Conservation (phyloP, 2,329 filamentous ascomycete genomes). For the Myrmaecium sp. region DNA sequence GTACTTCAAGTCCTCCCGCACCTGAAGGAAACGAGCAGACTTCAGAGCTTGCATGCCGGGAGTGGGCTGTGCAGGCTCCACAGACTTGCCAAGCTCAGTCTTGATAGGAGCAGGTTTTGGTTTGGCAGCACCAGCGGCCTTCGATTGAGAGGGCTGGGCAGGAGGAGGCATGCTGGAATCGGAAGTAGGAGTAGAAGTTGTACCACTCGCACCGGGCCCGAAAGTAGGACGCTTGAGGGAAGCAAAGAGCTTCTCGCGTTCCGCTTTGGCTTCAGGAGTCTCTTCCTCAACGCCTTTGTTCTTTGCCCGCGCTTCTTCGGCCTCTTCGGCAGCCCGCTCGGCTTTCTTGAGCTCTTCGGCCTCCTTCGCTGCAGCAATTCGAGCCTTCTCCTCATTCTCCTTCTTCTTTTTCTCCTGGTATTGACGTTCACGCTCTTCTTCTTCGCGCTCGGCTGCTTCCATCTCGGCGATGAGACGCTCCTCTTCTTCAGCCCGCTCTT, state of each 20-base stretch:
- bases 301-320: constrained; percentile 26
- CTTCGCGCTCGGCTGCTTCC: constrained; percentile 25
- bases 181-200: constrained; percentile 21
- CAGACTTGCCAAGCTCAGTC: constrained; percentile 66
- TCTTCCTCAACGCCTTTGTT: constrained; percentile 12
- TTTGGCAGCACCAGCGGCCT: constrained; percentile 39
- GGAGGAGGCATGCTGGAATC: constrained; percentile 27
- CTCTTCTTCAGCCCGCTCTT: constrained; percentile 26
- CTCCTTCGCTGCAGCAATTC: constrained; percentile 21
- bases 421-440: constrained; percentile 54
- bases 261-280: constrained; percentile 25
- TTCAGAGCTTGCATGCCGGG: constrained; percentile 86
- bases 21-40: constrained; percentile 72
- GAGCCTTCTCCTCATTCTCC: constrained; percentile 35
- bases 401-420: constrained; percentile 54
- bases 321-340: constrained; percentile 32
- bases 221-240: constrained; percentile 32
- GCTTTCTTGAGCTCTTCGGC: constrained; percentile 35
- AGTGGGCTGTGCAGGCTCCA: constrained; percentile 84
- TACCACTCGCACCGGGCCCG: constrained; percentile 24
- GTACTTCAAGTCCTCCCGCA: constrained; percentile 60
- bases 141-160: constrained; percentile 28
- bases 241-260: constrained; percentile 26
- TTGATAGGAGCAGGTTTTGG: constrained; percentile 80
- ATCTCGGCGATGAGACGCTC: constrained; percentile 42